A percentile compares a stretch with the other conserved stretches of the same genome.
phyloP scores from a whole-genome alignment of 2,329 filamentous ascomycete species.

The Penicillium sp. region DNA sequence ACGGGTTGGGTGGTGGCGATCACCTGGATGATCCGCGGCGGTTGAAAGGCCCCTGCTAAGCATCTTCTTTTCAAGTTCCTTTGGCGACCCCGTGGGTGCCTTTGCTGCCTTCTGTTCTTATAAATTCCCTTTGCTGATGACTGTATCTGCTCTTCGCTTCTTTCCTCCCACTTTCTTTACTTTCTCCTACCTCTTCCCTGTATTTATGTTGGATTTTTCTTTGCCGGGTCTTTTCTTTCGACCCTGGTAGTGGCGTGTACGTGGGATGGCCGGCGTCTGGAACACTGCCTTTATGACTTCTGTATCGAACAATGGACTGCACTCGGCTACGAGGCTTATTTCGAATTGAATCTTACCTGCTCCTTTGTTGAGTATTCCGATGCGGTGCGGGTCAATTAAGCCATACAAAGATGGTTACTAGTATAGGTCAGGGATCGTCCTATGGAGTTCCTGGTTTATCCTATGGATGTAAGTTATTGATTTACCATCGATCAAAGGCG shows the following conservation, averaged over 20 bases:
- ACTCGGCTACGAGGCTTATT: background rate
- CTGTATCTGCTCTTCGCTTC: slow-evolving; percentile 4
- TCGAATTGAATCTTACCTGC: too few relatives aligned
- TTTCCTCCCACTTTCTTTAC: background rate
- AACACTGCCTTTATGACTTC: slow-evolving; percentile 1
- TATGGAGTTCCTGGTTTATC: too few relatives aligned
- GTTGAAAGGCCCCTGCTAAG: too few relatives aligned
- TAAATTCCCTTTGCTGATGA: slow-evolving; percentile 16
- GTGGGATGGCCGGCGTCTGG: slow-evolving; percentile 11
- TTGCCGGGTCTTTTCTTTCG: background rate
- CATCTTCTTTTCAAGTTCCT: slow-evolving; percentile 1
- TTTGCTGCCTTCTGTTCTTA: slow-evolving; percentile 15
- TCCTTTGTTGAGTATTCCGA: background rate
- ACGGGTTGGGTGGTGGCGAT: slow-evolving; percentile 31
- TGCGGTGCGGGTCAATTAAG: too few relatives aligned
- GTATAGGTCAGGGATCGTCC: too few relatives aligned
- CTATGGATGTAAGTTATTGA: too few relatives aligned
- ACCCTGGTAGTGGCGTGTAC: slow-evolving; percentile 1
- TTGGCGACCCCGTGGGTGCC: slow-evolving; percentile 11
- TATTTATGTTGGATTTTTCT: slow-evolving; percentile 14
- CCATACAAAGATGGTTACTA: too few relatives aligned
- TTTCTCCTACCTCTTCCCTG: slow-evolving; percentile 3
- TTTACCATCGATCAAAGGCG: too few relatives aligned
- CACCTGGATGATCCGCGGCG: slow-evolving; percentile 37
- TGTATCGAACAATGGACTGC: slow-evolving; percentile 4